These are phyloP conservation scores for Trichoderma hamatum DNA, from an alignment of 2,329 filamentous ascomycete genomes.

Conservation along the genomic window DNA sequence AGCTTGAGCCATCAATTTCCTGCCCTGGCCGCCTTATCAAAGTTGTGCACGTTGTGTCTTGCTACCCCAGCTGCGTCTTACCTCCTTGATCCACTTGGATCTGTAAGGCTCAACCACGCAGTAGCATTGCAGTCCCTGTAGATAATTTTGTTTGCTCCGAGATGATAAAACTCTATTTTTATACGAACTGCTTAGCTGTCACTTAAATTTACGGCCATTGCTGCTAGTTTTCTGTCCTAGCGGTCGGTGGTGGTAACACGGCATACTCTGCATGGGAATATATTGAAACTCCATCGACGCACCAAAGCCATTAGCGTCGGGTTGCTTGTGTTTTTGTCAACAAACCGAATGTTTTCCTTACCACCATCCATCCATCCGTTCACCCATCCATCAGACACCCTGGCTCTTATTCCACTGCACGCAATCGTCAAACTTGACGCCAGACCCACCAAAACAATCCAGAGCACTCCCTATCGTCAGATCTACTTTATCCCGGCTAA, in stretches of 20 bases:
- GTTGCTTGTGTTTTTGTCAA: background rate
- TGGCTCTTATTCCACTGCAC: constrained; percentile 77
- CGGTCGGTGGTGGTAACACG: background rate
- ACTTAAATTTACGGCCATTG: background rate
- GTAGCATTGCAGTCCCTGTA: background rate
- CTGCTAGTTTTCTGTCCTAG: background rate
- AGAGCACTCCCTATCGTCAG: constrained; percentile 95
- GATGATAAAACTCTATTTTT: constrained; percentile 11
- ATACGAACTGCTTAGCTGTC: background rate
- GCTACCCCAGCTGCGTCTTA: constrained; percentile 12
- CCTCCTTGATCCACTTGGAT: constrained; percentile 14
- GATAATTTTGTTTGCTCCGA: constrained; percentile 20
- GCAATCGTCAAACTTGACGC: constrained; percentile 87
- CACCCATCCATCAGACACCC: background rate
- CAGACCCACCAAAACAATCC: constrained; percentile 90
- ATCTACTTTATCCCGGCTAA: constrained; percentile 83
- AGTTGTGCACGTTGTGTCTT: constrained; percentile 22
- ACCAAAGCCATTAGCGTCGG: constrained; percentile 7
- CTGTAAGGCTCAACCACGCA: constrained; percentile 6
- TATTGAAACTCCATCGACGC: background rate
- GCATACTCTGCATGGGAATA: background rate
- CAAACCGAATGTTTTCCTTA: background rate
- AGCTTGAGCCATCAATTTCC: constrained; percentile 25
- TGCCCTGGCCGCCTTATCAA: constrained; percentile 19
- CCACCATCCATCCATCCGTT: background rate